A percentile compares a stretch with the other conserved stretches of the same genome.
Conservation (phyloP, 257 asterid genomes). For the Solanum pennellii region DNA sequence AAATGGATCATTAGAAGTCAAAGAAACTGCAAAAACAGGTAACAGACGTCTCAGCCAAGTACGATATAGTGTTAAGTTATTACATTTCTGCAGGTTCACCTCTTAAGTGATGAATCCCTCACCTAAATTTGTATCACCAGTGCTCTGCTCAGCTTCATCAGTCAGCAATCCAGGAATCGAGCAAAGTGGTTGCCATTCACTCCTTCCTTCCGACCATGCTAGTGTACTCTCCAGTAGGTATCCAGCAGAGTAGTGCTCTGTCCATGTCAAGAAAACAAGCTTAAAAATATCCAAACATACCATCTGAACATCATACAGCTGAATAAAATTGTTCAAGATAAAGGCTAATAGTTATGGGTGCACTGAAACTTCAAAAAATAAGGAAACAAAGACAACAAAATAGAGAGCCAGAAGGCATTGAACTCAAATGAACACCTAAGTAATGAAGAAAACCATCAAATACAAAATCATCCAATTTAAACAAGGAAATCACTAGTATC, state of each 20-base stretch:
- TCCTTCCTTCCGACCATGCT: conserved; percentile 82
- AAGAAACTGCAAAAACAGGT: conserved; percentile 25
- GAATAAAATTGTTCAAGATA: conserved; percentile 12
- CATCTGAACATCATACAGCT: conserved; percentile 25
- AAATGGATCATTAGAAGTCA: conserved; percentile 38
- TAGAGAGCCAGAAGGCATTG: conserved; percentile 21
- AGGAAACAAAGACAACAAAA: conserved; percentile 1
- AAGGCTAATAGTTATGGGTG: conserved; percentile 19
- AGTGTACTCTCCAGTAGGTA: conserved; percentile 56
- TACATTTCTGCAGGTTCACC: not conserved
- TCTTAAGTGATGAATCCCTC: not conserved
- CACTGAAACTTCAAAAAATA: conserved; percentile 17
- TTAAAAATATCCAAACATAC: conserved; percentile 21
- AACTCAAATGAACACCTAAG: not conserved
- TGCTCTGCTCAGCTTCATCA: conserved; percentile 22
- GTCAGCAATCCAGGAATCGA: conserved; percentile 40
- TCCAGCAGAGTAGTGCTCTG: conserved; percentile 81
- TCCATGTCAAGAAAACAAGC: conserved; percentile 37
- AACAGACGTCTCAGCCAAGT: not conserved
- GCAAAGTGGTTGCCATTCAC: conserved; percentile 69
- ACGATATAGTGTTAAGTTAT: not conserved
- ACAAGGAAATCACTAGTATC: not conserved
- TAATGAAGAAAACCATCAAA: not conserved
- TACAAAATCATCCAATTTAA: not conserved
- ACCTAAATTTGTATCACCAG: conserved; percentile 30